phyloP scores from a whole-genome alignment of 2,329 filamentous ascomycete genomes.

The Epichloe uncinata region DNA sequence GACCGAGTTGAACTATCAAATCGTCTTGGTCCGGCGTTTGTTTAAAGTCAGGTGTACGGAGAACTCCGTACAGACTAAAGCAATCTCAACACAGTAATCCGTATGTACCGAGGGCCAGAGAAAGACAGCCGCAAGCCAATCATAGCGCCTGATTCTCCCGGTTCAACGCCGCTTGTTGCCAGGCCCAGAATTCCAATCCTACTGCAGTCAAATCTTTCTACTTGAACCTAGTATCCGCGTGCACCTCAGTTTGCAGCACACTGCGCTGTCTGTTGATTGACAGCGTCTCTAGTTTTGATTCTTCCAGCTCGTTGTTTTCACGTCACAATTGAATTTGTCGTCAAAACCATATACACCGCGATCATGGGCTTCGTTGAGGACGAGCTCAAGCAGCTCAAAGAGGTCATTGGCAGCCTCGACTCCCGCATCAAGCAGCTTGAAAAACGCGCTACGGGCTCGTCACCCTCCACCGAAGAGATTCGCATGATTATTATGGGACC shows the following conservation, averaged over 20 bases:
- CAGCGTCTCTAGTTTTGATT: neutral
- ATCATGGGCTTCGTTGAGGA: slow-evolving; percentile 83
- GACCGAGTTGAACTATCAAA: neutral
- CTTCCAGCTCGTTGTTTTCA: slow-evolving; percentile 5
- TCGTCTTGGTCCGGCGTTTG: neutral
- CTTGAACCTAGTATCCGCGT: neutral
- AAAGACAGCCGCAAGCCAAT: slow-evolving; percentile 1
- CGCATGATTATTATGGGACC: slow-evolving; percentile 97
- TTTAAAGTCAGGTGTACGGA: neutral
- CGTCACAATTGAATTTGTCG: slow-evolving; percentile 3
- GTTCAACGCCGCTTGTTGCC: neutral
- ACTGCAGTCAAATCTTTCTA: neutral
- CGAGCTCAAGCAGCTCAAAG: slow-evolving; percentile 72
- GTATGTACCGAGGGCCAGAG: neutral
- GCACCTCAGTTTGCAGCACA: neutral
- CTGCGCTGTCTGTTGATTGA: neutral
- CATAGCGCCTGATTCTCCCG: neutral
- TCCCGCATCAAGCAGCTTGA: slow-evolving; percentile 78
- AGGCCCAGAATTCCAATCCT: neutral
- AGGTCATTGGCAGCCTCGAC: slow-evolving; percentile 73
- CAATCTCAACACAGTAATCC: neutral
- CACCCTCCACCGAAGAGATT: slow-evolving; percentile 48
- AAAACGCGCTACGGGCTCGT: slow-evolving; percentile 47
- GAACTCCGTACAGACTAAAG: neutral
- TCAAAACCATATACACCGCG: slow-evolving; percentile 14